Percentiles rank a stretch among this genome's conserved stretches.
phyloP scores from a whole-genome alignment of 768 basidiomycete species.

The Cubamyces lactineus region DNA sequence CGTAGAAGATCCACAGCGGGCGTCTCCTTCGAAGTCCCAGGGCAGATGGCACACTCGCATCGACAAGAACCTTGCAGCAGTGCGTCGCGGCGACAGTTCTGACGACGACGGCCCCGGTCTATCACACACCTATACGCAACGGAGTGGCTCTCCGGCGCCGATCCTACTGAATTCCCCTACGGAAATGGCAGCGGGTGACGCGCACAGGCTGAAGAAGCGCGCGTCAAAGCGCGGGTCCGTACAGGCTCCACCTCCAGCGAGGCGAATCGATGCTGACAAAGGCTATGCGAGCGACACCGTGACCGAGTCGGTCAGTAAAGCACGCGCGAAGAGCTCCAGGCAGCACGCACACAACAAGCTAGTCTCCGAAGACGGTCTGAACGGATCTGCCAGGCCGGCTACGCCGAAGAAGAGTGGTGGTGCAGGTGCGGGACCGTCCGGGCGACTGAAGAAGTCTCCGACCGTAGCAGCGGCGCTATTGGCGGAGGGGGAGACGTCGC shows the following conservation, averaged over 20 bases:
- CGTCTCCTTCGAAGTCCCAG: conserved; percentile 18
- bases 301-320: conserved; percentile 22
- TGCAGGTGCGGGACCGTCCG: neutral
- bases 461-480: neutral
- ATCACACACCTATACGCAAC: conserved; percentile 3
- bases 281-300: conserved; percentile 33
- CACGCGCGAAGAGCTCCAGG: conserved; percentile 15
- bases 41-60: conserved; percentile 43
- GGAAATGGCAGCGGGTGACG: neutral
- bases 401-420: neutral
- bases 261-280: conserved; percentile 24
- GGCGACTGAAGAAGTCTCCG: conserved; percentile 16
- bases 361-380: conserved; percentile 2
- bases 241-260: conserved; percentile 6
- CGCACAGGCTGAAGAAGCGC: conserved; percentile 28
- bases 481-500: conserved; percentile 21
- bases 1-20: neutral
- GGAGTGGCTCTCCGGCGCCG: conserved; percentile 1
- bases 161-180: neutral
- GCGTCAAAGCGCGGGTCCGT: conserved; percentile 25
- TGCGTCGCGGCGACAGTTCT: conserved; percentile 30
- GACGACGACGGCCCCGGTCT: conserved; percentile 33
- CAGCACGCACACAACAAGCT: conserved; percentile 7
- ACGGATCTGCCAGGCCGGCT: conserved; percentile 8
- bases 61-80: conserved; percentile 36